Base-by-base conservation (phyloP, 345 rosid genomes). In the Hirschfeldia incana region DNA sequence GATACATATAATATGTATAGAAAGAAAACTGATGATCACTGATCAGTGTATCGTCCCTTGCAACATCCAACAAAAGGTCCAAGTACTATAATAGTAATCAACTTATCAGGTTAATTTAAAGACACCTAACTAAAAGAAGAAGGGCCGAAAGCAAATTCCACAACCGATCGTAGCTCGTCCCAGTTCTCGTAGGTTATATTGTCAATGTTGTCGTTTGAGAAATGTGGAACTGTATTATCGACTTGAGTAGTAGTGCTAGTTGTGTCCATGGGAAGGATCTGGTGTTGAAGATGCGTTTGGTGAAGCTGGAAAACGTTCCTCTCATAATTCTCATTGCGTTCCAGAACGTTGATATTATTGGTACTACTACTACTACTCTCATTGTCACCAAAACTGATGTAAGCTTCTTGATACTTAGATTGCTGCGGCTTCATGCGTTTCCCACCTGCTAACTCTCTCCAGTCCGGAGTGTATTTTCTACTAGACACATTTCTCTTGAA, bases 131-230 rank as follows among this genome's bases (percentile, higher is more conserved):
- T 42, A 78, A 66, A 2, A 42, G 46, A 74, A 70, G 86, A 80
- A 6, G 89, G 87, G 75, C 83, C 84, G 12, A 86, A 70, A 68
- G 91, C 90, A 71, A 81, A 87, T 28, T 86, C 94, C 2, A 91
- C 94, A 13, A 87, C 90, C 8, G 93, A 81, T 73, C 89, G 80
- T 61, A 93, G 90, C 79, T 89, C 98, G 78, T 93, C 98, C 93
- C 92, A 93, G 29, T 82, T 88, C 29, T 78, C 90, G 68, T 81
- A 69, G 0, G 72, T 32, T 16, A 80, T 72, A 16, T 87, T 59
- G 53, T 85, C 28, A 27, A 78, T 61, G 29, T 21, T 79, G 60
- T 78, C 73, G 66, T 79, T 71, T 16, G 86, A 76, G 55, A 80
- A 68, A 69, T 67, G 82, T 5, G 87, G 86, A 70, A 55, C 15